A percentile compares a stretch with the other conserved stretches of the same genome.
Conservation (phyloP, 225 moss, liverwort and hornwort species). For the Bryoerythrophyllum caledonicum region DNA sequence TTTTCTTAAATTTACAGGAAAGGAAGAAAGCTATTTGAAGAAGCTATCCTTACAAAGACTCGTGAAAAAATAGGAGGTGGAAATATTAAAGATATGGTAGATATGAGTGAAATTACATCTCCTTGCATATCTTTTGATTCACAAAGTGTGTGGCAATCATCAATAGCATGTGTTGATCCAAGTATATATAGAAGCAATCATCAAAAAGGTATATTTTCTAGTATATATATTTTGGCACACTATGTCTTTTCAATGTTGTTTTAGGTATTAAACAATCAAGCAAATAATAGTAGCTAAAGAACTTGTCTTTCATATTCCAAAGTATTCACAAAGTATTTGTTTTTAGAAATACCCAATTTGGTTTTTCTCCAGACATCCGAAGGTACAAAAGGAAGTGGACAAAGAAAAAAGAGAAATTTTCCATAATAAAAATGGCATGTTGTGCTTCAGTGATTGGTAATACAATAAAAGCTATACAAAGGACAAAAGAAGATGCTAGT, state of each 20-base stretch:
- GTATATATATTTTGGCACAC: no score
- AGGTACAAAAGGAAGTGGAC: constrained; percentile 26
- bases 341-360: constrained; percentile 2
- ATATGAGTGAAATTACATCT: constrained; percentile 2
- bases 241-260: not conserved
- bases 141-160: not conserved
- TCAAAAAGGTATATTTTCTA: constrained; percentile 26
- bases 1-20: constrained; percentile 2
- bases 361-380: constrained; percentile 11
- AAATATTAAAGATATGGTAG: not conserved
- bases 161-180: constrained; percentile 5
- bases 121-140: not conserved
- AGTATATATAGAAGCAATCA: constrained; percentile 11
- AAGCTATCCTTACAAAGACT: not conserved
- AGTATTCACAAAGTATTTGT: rapidly evolving
- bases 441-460: constrained; percentile 47
- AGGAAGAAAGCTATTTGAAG: constrained; percentile 16
- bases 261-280: not conserved
- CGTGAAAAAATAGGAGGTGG: constrained; percentile 2
- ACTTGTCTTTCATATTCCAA: not conserved
- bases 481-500: constrained; percentile 36
- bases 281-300: no score
- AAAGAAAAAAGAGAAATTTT: constrained; percentile 14
- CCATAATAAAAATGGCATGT: not conserved
- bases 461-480: constrained; percentile 33